Evolutionary conservation across 371 early-diverging fungal species (phyloP), one percentile per base, ranked within the genome.

Genomic region (Zychaea mexicana): DNA sequence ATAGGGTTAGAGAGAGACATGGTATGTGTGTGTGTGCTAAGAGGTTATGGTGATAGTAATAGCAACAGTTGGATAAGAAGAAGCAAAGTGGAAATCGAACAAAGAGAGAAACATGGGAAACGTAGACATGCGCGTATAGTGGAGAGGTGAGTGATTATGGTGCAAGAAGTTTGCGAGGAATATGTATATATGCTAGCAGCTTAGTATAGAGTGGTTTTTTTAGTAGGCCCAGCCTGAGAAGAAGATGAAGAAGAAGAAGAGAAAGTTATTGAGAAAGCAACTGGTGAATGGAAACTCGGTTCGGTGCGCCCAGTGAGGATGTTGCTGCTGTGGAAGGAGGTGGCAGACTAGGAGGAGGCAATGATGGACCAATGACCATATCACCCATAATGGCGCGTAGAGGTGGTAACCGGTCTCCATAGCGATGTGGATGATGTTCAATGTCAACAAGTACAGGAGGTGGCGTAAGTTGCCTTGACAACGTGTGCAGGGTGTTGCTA

Each of bases 301-400:
- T 49, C 49, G 49, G 21, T 19, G 24, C 22, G 38, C 7, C 38
- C 15, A 36, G 38, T 15, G 38, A 36, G 38, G 38, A 7, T 12
- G 15, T 17, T 42, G 42, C 3, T 42, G 42, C 42, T 42, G 17
- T 22, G 27, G 45, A 24, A 1, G 59, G 24, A 15, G 38, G 13
- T 21, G 59, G 28, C 3, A 45, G 45, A 42, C 21, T 58, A 24
- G 49, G 46, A 22, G 60, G 49, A 5, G 60, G 60, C 9, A 60
- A 24, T 13, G 46, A 6, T 9, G 56, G 49, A 57, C 38, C 52
- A 15, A 53, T 28, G 6, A 28, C 28, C 38, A 58, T 47, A 13
- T 64, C 64, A 2, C 57, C 57, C 64, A 64, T 64, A 57, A 64
- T 64, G 10, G 59, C 32, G 12, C 64, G 64, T 24, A 64, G 26